A percentile compares a stretch with the other conserved stretches of the same genome.
Conservation (phyloP, 192 early-diverging fungal genomes). For the Rhizophagus clarus region DNA sequence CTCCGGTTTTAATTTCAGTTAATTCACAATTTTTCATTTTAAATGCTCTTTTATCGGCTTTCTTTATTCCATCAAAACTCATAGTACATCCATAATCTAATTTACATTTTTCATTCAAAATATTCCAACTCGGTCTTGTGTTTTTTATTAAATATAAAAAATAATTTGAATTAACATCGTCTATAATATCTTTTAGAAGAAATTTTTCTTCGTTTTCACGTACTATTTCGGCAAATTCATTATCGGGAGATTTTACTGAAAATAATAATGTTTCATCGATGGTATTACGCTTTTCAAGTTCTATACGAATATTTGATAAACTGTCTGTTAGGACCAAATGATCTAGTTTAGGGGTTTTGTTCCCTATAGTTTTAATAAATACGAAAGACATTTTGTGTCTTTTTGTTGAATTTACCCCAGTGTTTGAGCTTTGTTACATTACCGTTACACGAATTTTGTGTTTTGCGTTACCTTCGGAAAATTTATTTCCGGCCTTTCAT, state of each 20-base stretch:
- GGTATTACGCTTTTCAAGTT: not conserved
- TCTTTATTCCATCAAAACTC: not conserved
- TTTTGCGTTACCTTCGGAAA: no score
- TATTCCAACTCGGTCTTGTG: not conserved
- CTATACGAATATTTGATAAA: not conserved
- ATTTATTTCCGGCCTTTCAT: no score
- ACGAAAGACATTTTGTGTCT: not conserved
- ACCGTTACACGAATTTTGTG: no score
- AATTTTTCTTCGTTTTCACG: not conserved
- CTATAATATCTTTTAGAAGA: not conserved
- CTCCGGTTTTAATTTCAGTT: not conserved
- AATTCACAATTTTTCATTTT: not conserved
- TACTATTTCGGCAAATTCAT: not conserved
- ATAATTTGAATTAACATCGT: not conserved
- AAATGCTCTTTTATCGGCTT: not conserved
- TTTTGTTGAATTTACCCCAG: no score
- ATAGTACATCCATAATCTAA: not conserved
- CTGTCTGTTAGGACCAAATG: no score
- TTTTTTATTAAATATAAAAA: not conserved
- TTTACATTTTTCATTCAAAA: not conserved
- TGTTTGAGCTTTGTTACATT: no score
- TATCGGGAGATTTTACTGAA: not conserved
- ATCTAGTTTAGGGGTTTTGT: no score
- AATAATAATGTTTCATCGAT: not conserved
- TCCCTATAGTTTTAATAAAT: not conserved